Evolutionary conservation across 148 eudicot genomes (phyloP).

Genomic region (Hydrangea macrophylla): DNA sequence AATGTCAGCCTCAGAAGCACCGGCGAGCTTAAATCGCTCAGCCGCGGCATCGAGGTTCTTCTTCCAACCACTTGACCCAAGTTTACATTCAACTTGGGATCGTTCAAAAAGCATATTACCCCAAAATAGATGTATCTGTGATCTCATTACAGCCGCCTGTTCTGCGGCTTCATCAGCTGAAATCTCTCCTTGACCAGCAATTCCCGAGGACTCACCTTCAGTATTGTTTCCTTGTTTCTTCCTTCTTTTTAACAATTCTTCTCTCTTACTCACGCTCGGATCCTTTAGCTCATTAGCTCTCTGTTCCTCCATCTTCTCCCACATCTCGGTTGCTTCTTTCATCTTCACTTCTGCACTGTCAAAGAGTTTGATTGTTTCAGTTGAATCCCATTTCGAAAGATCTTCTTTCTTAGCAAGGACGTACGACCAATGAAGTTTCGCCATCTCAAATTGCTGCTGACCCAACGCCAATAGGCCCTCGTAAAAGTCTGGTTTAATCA

Average conservation of each 20-base stretch:
- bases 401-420: slow-evolving; percentile 77
- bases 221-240: slow-evolving; percentile 49
- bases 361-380: slow-evolving; percentile 64
- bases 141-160: slow-evolving; percentile 85
- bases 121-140: slow-evolving; percentile 95
- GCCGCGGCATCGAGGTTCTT: slow-evolving; percentile 67
- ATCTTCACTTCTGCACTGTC: slow-evolving; percentile 85
- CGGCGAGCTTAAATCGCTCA: slow-evolving; percentile 84
- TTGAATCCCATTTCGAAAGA: slow-evolving; percentile 65
- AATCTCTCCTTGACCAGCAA: slow-evolving; percentile 45
- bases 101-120: slow-evolving; percentile 94
- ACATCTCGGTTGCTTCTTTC: slow-evolving; percentile 88
- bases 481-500: slow-evolving; percentile 84
- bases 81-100: slow-evolving; percentile 78
- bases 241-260: slow-evolving; percentile 58
- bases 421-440: slow-evolving; percentile 93
- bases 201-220: slow-evolving; percentile 42
- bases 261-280: slow-evolving; percentile 54
- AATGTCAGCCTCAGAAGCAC: slow-evolving; percentile 90
- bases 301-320: slow-evolving; percentile 89
- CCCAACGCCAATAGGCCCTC: slow-evolving; percentile 91
- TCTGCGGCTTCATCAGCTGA: slow-evolving; percentile 84
- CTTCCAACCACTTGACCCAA: slow-evolving; percentile 59
- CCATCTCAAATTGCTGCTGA: slow-evolving; percentile 97
- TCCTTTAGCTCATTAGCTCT: slow-evolving; percentile 77